Percentiles rank a stretch among this genome's conserved stretches.
Evolutionary conservation across 495 filamentous ascomycete species (phyloP).

Genomic region (Elasticomyces elasticus): DNA sequence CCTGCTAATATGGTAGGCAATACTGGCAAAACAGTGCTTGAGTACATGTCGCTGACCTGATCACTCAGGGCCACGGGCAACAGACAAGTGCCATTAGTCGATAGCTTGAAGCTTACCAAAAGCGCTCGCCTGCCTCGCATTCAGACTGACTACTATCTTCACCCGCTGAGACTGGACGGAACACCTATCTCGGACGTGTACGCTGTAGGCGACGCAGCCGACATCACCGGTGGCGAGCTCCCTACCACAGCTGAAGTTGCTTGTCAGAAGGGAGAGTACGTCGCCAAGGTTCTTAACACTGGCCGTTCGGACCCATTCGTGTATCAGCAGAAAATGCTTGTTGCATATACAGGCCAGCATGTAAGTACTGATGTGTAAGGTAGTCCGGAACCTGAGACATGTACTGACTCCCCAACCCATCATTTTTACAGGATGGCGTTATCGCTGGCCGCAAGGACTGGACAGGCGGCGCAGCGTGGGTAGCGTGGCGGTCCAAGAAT

Average conservation of each 20-base stretch:
- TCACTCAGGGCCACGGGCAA: conserved; percentile 25
- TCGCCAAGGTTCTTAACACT: conserved; percentile 22
- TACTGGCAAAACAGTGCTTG: neutral
- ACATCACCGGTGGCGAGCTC: conserved; percentile 19
- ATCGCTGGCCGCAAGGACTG: conserved; percentile 19
- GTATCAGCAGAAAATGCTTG: conserved; percentile 13
- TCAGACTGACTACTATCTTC: conserved; percentile 26
- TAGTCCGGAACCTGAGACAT: too few species aligned
- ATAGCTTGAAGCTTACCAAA: conserved; percentile 22
- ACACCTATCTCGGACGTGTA: conserved; percentile 13
- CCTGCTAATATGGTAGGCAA: conserved; percentile 24
- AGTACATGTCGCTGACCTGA: neutral
- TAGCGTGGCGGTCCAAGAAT: conserved; percentile 23
- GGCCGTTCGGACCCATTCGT: conserved; percentile 1
- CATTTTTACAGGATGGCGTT: too few species aligned
- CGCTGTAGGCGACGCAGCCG: conserved; percentile 28
- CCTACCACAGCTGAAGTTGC: conserved; percentile 29
- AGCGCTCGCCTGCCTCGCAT: conserved; percentile 20
- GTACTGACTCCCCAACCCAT: too few species aligned
- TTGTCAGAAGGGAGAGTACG: conserved; percentile 26
- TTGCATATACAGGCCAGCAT: neutral
- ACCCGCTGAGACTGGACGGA: conserved; percentile 17
- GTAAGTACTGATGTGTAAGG: too few species aligned
- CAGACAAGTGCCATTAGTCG: conserved; percentile 19
- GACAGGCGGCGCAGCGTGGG: conserved; percentile 21